phyloP scores from a whole-genome alignment of 2,329 filamentous ascomycete genomes.

The Diaporthe sp. region DNA sequence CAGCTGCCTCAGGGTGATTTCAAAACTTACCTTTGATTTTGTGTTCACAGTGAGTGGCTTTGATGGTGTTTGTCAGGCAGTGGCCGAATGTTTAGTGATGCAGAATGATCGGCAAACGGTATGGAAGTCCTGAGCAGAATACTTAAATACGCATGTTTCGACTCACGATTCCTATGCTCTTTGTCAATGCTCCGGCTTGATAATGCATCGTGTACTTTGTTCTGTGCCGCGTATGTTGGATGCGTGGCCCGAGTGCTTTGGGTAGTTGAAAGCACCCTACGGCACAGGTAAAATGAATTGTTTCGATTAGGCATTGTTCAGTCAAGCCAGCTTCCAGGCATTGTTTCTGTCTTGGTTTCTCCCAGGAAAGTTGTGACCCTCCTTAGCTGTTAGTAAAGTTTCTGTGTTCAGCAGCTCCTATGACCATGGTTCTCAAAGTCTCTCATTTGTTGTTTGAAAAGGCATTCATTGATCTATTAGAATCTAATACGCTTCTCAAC shows the following conservation, averaged over 20 bases:
- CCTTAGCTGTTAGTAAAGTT: too few species aligned
- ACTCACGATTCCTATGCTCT: rapidly evolving
- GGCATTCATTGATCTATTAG: neutral
- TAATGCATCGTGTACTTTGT: neutral
- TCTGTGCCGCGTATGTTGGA: rapidly evolving
- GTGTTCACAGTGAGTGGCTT: neutral
- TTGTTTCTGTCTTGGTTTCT: too few species aligned
- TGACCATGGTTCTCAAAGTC: rapidly evolving
- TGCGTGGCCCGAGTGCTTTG: rapidly evolving
- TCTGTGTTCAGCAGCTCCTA: too few species aligned
- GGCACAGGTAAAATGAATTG: neutral
- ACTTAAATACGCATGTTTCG: neutral
- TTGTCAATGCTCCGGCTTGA: neutral
- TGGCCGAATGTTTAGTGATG: neutral
- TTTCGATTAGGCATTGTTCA: neutral
- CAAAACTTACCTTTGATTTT: neutral
- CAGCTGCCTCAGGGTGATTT: neutral
- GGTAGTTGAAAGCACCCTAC: neutral
- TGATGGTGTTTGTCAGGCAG: neutral
- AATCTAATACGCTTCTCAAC: neutral
- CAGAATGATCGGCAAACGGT: neutral
- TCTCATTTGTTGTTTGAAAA: rapidly evolving
- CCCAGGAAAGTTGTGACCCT: too few species aligned
- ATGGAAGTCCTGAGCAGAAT: too few species aligned
- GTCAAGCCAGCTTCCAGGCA: neutral